Base-by-base conservation (phyloP, 371 early-diverging fungal genomes). In the Mortierella sp. region DNA sequence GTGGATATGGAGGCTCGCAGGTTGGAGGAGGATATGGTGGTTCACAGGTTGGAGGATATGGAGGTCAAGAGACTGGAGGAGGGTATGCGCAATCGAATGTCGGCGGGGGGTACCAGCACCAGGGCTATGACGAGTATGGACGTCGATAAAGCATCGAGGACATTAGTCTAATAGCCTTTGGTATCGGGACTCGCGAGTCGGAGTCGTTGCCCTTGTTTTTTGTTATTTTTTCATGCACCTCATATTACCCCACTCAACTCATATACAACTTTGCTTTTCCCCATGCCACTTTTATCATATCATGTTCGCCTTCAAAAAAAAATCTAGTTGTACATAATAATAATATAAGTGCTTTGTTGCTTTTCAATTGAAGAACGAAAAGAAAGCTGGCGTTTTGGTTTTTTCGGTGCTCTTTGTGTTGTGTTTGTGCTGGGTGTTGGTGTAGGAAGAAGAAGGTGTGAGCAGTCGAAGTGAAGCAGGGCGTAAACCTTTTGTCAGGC, bases 1-100 rank as follows among this genome's bases (percentile, higher is more conserved):
- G 80, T 13, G 81, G 76, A 37, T 76, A 76, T 71, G 81, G 71
- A n/a, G 67, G 67, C 24, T 73, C 81, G 48, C 64, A 80, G 48
- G 80, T 79, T 43, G 79, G 79, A 16, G 79, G 79, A 26, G 80
- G 80, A 6, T 79, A 79, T 68, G 79, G 68, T n/a, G 52, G 63
- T 14, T 74, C 79, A 9, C 66, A 79, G 47, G 79, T 74, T 24
- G 79, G 79, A 37, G 79, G 79, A 22, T 79, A 80, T 76, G 73
- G 67, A 24, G 66, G 53, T 19, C 71, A 74, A 50, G 45, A 80
- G 9, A 74, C 70, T 24, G 76, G 79, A 4, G 79, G 79, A 45
- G 79, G 77, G 24, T 80, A 80, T 64, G 80, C 77, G 10, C 52
- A 55, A 2, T 80, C 80, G 47, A 68, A 80, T 41, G 80, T 81